These are phyloP conservation scores for Mallotus nudiflorus DNA, from an alignment of 345 rosid genomes.

Conservation along the genomic window DNA sequence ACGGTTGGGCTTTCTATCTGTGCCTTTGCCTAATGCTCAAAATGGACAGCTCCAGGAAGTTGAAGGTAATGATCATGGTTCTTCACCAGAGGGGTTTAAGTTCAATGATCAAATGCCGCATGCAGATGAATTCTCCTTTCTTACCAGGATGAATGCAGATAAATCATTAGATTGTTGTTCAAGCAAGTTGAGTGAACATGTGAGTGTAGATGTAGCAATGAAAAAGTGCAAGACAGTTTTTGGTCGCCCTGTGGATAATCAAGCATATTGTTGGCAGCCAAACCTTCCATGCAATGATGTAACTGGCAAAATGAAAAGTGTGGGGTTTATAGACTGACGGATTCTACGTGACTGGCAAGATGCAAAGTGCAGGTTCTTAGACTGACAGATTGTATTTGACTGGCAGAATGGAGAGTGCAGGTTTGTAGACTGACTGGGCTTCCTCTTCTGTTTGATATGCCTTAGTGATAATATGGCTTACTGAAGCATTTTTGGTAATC, in stretches of 20 bases:
- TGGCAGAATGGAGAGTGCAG: conserved; percentile 6
- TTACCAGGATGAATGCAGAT: conserved; percentile 13
- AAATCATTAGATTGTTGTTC: conserved; percentile 21
- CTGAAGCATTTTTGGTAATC: conserved; percentile 16
- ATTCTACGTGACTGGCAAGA: not conserved
- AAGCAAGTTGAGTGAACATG: conserved; percentile 17
- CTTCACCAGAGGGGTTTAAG: conserved; percentile 33
- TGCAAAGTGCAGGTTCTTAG: conserved; percentile 1
- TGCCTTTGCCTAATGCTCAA: conserved; percentile 19
- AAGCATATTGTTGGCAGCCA: conserved; percentile 34
- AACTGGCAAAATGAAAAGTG: conserved; percentile 27
- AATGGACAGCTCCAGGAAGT: conserved; percentile 14
- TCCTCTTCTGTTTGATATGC: conserved; percentile 22
- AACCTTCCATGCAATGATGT: conserved; percentile 31
- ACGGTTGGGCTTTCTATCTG: conserved; percentile 61
- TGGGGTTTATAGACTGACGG: conserved; percentile 7
- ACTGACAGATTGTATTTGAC: not conserved
- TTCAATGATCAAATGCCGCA: conserved; percentile 18
- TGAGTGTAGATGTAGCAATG: conserved; percentile 12
- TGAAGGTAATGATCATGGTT: conserved; percentile 20
- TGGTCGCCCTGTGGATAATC: conserved; percentile 30
- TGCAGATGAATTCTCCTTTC: conserved; percentile 12
- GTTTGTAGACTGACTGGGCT: conserved; percentile 23
- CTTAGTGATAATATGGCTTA: conserved; percentile 20
- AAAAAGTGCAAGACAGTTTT: conserved; percentile 43